Base-by-base conservation (phyloP, 2,329 filamentous ascomycete species). In the Ceratocystis smalleyi region DNA sequence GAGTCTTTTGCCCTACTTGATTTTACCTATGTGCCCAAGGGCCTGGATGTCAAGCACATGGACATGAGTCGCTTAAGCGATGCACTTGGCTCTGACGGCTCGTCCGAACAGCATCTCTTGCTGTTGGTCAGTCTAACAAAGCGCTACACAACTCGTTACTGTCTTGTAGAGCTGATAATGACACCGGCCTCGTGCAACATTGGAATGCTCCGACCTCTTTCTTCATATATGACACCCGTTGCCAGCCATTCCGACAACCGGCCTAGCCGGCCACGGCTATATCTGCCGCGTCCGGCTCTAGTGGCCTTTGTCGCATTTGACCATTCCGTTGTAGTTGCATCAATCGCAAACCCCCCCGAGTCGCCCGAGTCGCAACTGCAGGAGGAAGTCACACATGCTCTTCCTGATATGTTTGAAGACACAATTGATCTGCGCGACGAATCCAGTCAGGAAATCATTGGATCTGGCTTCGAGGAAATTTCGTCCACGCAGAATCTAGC, bases 251-350 rank as follows among this genome's bases (percentile, higher is more conserved):
- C 81, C 61, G 69, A 73, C 12, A 73, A 71, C 47, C 66, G 71
- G 7, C 70, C 75, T 6, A 67, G 73, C 19, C 75, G 79, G 67
- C 87, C 89, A 54, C 83, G 83, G 64, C 72, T 99, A 19, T 85
- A 92, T 67, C 78, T 97, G 17, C 91, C 94, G 4, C 83, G 82
- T 61, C 88, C 90, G 17, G 85, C 84, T 8, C 81, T 94, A 49
- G 88, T 91, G 27, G 91, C 89, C 5, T 95, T 91, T 71, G 74
- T 94, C 47, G 79, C 92, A 0, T 91, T 96, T 69, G 86, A 87
- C 65, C 83, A 86, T 68, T 88, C 89, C 3, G 80, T 94, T 30
- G 82, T 94, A 22, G 76, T 97, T 30, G 80, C 88, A 6, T 95
- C 91, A 0, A 81, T 95, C 59, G 80, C 81, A 2, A 80, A 80